Base-by-base conservation (phyloP, 2,329 filamentous ascomycete genomes). In the Pseudocercospora cruenta region DNA sequence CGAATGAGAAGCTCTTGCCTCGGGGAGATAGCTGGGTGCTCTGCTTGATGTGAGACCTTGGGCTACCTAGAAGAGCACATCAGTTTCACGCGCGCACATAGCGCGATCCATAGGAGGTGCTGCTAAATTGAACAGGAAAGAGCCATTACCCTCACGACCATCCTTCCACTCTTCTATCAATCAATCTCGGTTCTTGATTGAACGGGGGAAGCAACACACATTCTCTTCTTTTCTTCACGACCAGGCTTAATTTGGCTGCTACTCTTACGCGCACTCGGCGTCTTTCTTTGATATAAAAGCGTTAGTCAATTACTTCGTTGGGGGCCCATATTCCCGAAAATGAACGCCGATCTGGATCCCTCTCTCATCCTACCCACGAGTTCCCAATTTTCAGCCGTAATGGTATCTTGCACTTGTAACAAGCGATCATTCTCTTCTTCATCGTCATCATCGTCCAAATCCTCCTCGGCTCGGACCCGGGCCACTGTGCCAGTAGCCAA, bases 291-390 rank as follows among this genome's bases (percentile, higher is more conserved):
- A 43, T 43, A 24, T 16, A 33, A 12, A 55, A 54, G 45, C 60
- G 60, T 66, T 47, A 66, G 64, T 63, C 55, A 45, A 63, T 63
- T 66, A 63, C 43, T 57, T 66, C 55, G 59, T 66, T 24, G 21
- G 51, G 22, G 49, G 45, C 64, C 54, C 21, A 19, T 21, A n/a
- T 12, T 10, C 54, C 24, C 14, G 22, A 45, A 65, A 21, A 65
- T 58, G 58, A 33, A 60, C 64, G n/a, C 19, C 24, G 24, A 26
- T 26, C 5, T 26, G 24, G 24, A 26, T 26, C 24, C 24, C 33
- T 45, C 54, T 43, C 54, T 31, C 31, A 45, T 58, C 16, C 21
- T 59, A n/a, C 12, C 19, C 24, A 55, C 54, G 21, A 54, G 33
- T 59, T 59, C 57, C 60, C 60, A 60, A 55, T 60, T 45, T 54